Evolutionary conservation across 163 green algal genomes (phyloP).

Genomic region (Scenedesmus sp.): DNA sequence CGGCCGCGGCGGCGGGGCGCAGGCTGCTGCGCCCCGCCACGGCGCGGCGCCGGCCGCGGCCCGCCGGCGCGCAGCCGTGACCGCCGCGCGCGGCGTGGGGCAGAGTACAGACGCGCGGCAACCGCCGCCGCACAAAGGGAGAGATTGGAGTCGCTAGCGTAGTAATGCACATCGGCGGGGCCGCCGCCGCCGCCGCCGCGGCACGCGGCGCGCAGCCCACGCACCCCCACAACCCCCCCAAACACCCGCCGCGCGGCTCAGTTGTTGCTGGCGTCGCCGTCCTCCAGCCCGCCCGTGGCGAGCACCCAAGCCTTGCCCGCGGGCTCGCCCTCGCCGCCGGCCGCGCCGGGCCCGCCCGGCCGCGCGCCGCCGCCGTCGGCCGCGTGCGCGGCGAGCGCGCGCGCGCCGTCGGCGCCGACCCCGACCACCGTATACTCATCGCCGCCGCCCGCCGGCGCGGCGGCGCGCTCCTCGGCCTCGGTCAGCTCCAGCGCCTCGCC

Average conservation of each 20-base stretch:
- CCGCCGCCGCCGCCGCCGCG: too few species aligned
- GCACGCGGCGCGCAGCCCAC: too few species aligned
- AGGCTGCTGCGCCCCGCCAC: too few species aligned
- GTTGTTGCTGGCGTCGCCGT: slow-evolving; percentile 30
- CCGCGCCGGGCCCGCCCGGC: background rate
- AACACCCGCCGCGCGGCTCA: background rate
- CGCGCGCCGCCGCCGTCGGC: background rate
- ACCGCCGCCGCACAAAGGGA: too few species aligned
- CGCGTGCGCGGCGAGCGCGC: slow-evolving; percentile 16
- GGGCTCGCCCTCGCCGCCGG: background rate
- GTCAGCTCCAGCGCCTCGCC: slow-evolving; percentile 20
- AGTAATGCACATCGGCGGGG: too few species aligned
- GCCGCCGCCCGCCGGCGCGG: background rate
- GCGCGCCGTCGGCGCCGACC: background rate
- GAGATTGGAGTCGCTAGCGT: too few species aligned
- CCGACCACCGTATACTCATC: slow-evolving; percentile 1
- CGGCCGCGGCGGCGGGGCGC: too few species aligned
- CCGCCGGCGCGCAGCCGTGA: too few species aligned
- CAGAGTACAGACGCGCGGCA: too few species aligned
- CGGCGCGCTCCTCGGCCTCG: slow-evolving; percentile 7
- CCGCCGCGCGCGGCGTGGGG: too few species aligned
- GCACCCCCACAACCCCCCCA: too few species aligned
- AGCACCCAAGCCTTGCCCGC: slow-evolving; percentile 5
- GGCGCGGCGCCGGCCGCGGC: too few species aligned
- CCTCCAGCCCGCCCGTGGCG: slow-evolving; percentile 34